These are phyloP conservation scores for Dendrocalamus latiflorus DNA, from an alignment of 202 grass and related monocot genomes.

Conservation along the genomic window DNA sequence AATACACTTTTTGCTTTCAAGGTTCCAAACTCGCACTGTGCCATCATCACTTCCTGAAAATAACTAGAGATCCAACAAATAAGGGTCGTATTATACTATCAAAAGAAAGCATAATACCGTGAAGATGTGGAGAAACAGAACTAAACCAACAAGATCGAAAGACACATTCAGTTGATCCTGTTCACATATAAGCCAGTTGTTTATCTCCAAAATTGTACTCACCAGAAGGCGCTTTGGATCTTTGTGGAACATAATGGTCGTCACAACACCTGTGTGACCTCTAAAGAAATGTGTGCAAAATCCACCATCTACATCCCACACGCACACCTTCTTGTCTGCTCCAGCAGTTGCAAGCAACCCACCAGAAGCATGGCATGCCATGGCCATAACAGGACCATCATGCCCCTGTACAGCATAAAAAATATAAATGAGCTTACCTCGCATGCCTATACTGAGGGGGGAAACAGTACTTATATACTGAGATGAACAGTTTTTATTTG, in stretches of 20 bases:
- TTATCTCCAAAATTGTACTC: conserved; percentile 28
- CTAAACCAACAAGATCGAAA: conserved; percentile 2
- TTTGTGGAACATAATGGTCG: conserved; percentile 75
- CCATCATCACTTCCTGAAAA: conserved; percentile 92
- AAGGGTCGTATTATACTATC: background rate
- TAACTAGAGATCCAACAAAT: conserved; percentile 55
- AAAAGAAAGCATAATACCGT: background rate
- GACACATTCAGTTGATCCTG: background rate
- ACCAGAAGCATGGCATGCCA: conserved; percentile 91
- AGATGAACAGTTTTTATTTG: background rate
- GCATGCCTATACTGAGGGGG: background rate
- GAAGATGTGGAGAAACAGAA: background rate
- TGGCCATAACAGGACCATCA: conserved; percentile 92
- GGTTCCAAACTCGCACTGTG: conserved; percentile 69
- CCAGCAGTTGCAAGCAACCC: conserved; percentile 94
- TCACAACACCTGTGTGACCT: conserved; percentile 85
- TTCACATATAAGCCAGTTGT: background rate
- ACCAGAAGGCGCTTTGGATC: conserved; percentile 82
- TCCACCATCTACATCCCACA: conserved; percentile 97
- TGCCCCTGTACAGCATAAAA: conserved; percentile 58
- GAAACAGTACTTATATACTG: background rate
- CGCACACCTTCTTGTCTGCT: conserved; percentile 83
- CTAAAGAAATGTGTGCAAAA: conserved; percentile 98
- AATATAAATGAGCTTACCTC: conserved; percentile 22
- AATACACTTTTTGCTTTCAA: conserved; percentile 80